A percentile compares a stretch with the other conserved stretches of the same genome.
These are phyloP conservation scores for Pulveroboletus sp. DNA, from an alignment of 768 basidiomycete genomes.

Conservation along the genomic window DNA sequence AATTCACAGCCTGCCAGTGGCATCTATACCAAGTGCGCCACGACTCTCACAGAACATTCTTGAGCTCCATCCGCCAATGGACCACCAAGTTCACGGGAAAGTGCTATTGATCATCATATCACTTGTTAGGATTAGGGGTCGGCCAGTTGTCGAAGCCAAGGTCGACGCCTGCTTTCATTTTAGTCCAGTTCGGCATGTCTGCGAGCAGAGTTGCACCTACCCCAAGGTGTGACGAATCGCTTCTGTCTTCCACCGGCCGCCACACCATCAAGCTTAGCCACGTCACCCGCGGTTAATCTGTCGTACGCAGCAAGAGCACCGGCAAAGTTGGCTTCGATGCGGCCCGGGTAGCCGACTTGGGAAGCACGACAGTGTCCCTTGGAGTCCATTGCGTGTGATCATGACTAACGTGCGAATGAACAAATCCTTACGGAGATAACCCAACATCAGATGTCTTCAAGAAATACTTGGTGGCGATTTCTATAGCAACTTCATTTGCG, in stretches of 20 bases:
- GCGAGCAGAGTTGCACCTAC: conserved; percentile 38
- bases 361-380: conserved; percentile 63
- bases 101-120: neutral
- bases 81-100: neutral
- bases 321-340: conserved; percentile 59
- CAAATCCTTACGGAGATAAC: conserved; percentile 52
- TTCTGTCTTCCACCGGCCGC: conserved; percentile 62
- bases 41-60: neutral
- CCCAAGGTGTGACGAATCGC: conserved; percentile 70
- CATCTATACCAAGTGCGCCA: neutral
- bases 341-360: conserved; percentile 73
- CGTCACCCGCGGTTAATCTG: conserved; percentile 49
- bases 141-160: conserved; percentile 73
- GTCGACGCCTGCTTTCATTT: conserved; percentile 46
- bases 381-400: neutral
- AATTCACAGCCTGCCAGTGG: neutral
- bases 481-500: conserved; percentile 54
- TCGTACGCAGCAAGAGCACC: conserved; percentile 47
- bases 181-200: conserved; percentile 11
- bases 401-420: conserved; percentile 5
- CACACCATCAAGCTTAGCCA: conserved; percentile 55
- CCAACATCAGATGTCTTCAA: conserved; percentile 56
- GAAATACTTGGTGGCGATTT: conserved; percentile 57
- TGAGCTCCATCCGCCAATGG: neutral
- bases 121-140: conserved; percentile 3